Evolutionary conservation across 139 green algal species (phyloP).

Genomic region (Klebsormidium nitens): DNA sequence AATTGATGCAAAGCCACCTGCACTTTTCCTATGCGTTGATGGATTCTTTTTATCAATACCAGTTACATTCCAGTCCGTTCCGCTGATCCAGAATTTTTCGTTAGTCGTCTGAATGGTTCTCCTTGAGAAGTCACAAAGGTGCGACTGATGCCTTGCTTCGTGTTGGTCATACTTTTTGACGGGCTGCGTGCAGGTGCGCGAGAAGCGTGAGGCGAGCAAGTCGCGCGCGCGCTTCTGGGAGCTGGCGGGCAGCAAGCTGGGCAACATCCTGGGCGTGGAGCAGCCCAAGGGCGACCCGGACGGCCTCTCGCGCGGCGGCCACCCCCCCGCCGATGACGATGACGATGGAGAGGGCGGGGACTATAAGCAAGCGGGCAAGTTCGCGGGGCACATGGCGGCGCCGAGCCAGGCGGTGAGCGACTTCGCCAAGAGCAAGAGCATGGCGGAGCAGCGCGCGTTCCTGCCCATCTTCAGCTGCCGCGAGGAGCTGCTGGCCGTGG

Average conservation of each 20-base stretch:
- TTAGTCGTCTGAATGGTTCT: too few species aligned
- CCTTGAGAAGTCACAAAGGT: neutral
- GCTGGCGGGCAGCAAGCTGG: constrained; percentile 92
- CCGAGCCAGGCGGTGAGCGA: constrained; percentile 64
- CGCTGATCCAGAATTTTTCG: too few species aligned
- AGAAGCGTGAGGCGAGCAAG: constrained; percentile 90
- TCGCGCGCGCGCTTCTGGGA: constrained; percentile 92
- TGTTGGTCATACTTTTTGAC: neutral
- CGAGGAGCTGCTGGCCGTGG: constrained; percentile 73
- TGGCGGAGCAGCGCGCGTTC: constrained; percentile 78
- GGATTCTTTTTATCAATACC: too few species aligned
- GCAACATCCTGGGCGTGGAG: constrained; percentile 76
- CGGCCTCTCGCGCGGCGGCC: too few species aligned
- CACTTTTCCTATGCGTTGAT: too few species aligned
- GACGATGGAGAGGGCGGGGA: constrained; percentile 47
- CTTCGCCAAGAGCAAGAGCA: constrained; percentile 83
- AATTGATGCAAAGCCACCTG: too few species aligned
- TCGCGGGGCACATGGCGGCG: constrained; percentile 81
- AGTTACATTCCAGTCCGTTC: too few species aligned
- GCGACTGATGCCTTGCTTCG: neutral
- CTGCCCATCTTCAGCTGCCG: constrained; percentile 81
- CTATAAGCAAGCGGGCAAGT: constrained; percentile 52
- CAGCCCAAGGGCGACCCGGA: constrained; percentile 62
- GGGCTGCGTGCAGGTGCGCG: constrained; percentile 49
- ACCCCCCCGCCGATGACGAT: constrained; percentile 40